Evolutionary conservation across 2,329 filamentous ascomycete genomes (phyloP), one percentile per base, ranked within the genome.

Genomic region (Orbilia blumenaviensis): DNA sequence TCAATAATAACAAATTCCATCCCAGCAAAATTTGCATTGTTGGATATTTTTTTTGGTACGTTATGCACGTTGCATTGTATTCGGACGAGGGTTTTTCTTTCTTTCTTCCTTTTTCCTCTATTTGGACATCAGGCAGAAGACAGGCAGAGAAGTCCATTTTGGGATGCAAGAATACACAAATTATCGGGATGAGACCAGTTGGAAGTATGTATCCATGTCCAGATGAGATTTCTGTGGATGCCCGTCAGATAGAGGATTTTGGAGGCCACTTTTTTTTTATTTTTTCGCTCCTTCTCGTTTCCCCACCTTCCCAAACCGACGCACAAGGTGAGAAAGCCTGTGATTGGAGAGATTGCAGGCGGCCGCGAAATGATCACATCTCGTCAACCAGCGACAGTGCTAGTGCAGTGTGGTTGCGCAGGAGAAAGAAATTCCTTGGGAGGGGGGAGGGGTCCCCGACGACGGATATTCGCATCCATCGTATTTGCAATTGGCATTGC

Each of bases 241-340:
- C 25, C 52, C 52, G 52, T 56, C 29, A 56, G 52, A 56, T 25
- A 38, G 52, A 38, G 44, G 18, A 52, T 52, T 23, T 23, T 27
- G 56, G 25, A 36, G 38, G 34, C 56, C 34, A 44, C 23, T 50
- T 38, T 46, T 38, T 38, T 25, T 50, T 46, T 44, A 12, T 42
- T 42, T 42, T 16, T 9, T 42, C 14, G 16, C 14, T 34, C 29
- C 29, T 34, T 10, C 29, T 10, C 21, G 10, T n/a, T 73, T 62
- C 68, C 68, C 68, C 68, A 74, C 68, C 68, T 74, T 74, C 68
- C 68, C 60, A 34, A 74, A 56, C 66, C 32, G 50, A 66, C 60
- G 66, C 66, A 61, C 9, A 50, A 12, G 41, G 52, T 32, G 54
- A 68, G 66, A 68, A 68, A 44, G n/a, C 12, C 36, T 66, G 23